Base-by-base conservation (phyloP, 495 filamentous ascomycete species). In the Trichoderma gamsii region DNA sequence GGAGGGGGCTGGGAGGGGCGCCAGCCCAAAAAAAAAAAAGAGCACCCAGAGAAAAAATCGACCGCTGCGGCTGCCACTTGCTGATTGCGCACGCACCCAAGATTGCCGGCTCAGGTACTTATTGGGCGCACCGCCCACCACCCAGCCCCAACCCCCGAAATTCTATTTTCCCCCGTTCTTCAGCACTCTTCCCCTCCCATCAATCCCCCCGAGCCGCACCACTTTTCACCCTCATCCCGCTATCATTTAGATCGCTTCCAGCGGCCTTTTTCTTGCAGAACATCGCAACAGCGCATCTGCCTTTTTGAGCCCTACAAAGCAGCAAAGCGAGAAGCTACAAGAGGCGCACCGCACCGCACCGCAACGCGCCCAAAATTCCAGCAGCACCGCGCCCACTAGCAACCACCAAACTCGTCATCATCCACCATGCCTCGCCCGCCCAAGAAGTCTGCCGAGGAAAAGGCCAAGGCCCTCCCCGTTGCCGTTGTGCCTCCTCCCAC, bases 401-500 rank as follows among this genome's bases (percentile, higher is more conserved):
- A 70, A 64, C 64, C 72, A 52, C 66, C 63, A 38, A 38, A 38
- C 5, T 9, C 35, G 35, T 38, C 35, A 9, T 38, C 35, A 38
- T 38, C 68, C 67, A 71, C 64, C 69, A 78, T 76, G 73, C 77
- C 76, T 69, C 77, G 75, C 73, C 78, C 70, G 49, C 74, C 73
- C 59, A 77, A 76, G 72, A 76, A 74, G 46, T 61, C 61, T 68
- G 76, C 23, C 23, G 56, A 61, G 56, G 56, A 61, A 3, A 61
- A 61, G 56, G 56, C 56, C 25, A 61, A 77, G 71, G 63, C 69
- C 71, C 44, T 35, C 25, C 25, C 41, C 16, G 56, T 68, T 1
- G 56, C 56, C 56, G 56, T 61, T 16, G 56, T 61, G 56, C 56
- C 56, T 61, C 41, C 43, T 64, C 29, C 38, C 61, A 51, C 59